Evolutionary conservation across 2,329 filamentous ascomycete genomes (phyloP).

Genomic region (Trichoderma breve): DNA sequence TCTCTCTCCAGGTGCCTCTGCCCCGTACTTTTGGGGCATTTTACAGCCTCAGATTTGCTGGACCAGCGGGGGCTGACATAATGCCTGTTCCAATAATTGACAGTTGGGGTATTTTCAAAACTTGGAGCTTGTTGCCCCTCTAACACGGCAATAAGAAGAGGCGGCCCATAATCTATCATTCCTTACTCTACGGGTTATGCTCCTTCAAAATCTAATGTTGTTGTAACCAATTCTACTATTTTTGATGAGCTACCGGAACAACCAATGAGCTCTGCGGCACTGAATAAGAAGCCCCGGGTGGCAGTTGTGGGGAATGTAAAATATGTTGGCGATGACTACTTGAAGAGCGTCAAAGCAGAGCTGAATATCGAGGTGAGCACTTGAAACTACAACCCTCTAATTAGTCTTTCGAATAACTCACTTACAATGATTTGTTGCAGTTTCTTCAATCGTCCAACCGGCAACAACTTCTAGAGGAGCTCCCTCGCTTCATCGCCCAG

Average conservation of each 20-base stretch:
- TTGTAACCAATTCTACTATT: neutral
- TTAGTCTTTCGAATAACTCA: neutral
- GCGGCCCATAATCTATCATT: neutral
- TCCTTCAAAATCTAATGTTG: neutral
- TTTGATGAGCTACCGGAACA: neutral
- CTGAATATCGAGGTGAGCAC: constrained; percentile 23
- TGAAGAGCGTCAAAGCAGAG: constrained; percentile 37
- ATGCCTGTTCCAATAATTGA: neutral
- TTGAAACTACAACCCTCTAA: fast-evolving
- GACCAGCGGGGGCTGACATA: neutral
- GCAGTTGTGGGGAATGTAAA: constrained; percentile 42
- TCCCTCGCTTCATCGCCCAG: constrained; percentile 36
- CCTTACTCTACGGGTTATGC: neutral
- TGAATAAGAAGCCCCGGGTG: constrained; percentile 38
- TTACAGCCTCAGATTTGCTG: neutral
- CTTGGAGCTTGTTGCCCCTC: neutral
- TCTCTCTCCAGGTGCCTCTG: neutral
- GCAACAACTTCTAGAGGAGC: constrained; percentile 34
- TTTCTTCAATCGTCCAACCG: constrained; percentile 38
- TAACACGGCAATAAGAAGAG: neutral
- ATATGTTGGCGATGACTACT: constrained; percentile 39
- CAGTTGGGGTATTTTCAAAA: neutral
- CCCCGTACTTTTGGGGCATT: neutral
- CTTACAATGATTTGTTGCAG: constrained; percentile 15
- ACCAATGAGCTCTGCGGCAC: neutral